Evolutionary conservation across 2,329 filamentous ascomycete genomes (phyloP).

Genomic region (Trichoderma guizhouense): DNA sequence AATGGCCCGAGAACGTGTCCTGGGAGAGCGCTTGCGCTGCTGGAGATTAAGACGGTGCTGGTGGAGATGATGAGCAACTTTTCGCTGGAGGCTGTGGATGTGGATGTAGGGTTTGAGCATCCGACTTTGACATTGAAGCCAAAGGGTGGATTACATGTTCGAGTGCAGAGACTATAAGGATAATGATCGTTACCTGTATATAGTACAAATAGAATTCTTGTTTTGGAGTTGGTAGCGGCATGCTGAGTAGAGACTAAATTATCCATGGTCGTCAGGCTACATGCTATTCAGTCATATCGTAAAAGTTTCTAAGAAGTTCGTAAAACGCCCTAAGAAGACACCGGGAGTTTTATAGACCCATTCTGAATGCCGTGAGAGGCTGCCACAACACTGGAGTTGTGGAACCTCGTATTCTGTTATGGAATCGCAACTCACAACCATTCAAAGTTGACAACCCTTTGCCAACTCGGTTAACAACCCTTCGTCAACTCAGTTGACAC

Average conservation of each 20-base stretch:
- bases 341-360: neutral
- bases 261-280: neutral
- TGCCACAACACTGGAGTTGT: neutral
- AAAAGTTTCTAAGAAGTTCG: too few species aligned
- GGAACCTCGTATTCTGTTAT: neutral
- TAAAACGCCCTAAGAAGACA: neutral
- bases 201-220: neutral
- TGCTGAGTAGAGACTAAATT: neutral
- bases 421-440: neutral
- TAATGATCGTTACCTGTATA: neutral
- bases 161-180: neutral
- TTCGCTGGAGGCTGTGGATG: slow-evolving; percentile 19
- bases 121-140: slow-evolving; percentile 29
- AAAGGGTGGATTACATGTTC: slow-evolving; percentile 17
- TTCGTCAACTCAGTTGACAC: neutral
- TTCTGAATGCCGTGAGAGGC: neutral
- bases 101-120: slow-evolving; percentile 25
- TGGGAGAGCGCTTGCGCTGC: slow-evolving; percentile 33
- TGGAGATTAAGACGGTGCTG: slow-evolving; percentile 39
- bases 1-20: slow-evolving; percentile 39
- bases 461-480: neutral
- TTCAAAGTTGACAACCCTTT: neutral
- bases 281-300: neutral
- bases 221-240: neutral
- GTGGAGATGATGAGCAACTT: slow-evolving; percentile 33